phyloP scores from a whole-genome alignment of 805 yeast genomes.

The Zygoascus tannicola region DNA sequence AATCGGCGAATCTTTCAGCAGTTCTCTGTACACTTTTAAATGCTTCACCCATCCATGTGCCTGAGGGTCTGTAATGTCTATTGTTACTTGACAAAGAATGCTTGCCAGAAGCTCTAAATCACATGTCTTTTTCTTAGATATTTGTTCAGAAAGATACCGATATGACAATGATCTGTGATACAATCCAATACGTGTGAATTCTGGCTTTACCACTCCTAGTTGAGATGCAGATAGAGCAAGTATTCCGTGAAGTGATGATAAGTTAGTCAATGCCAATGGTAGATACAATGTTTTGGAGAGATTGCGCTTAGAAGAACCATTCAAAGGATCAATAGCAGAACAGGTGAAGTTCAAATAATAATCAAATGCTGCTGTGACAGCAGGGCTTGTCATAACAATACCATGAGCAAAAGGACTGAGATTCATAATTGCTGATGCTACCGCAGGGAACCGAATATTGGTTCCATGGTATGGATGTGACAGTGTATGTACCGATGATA shows the following conservation, averaged over 20 bases:
- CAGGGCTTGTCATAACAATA: neutral
- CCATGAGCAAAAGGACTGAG: neutral
- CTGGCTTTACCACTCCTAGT: neutral
- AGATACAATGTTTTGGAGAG: neutral
- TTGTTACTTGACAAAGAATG: conserved; percentile 6
- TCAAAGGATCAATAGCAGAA: conserved; percentile 1
- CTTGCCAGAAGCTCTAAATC: conserved; percentile 3
- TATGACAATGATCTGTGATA: conserved; percentile 3
- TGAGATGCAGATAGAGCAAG: conserved; percentile 5
- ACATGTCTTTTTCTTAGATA: neutral
- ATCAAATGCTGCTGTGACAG: neutral
- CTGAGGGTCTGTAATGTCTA: conserved; percentile 1
- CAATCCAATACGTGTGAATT: conserved; percentile 2
- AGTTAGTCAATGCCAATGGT: conserved; percentile 4
- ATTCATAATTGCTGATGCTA: neutral
- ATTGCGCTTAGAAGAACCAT: neutral
- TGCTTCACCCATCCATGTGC: conserved; percentile 4
- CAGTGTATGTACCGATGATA: too few species aligned
- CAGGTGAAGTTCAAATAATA: conserved; percentile 1
- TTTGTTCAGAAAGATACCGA: neutral
- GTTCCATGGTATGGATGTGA: too few species aligned
- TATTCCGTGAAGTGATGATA: conserved; percentile 2
- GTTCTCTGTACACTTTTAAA: neutral
- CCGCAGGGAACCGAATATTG: neutral
- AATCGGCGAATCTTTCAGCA: conserved; percentile 1